These are phyloP conservation scores for Austroboletus niveus DNA, from an alignment of 1,284 basidiomycete genomes.

Conservation along the genomic window DNA sequence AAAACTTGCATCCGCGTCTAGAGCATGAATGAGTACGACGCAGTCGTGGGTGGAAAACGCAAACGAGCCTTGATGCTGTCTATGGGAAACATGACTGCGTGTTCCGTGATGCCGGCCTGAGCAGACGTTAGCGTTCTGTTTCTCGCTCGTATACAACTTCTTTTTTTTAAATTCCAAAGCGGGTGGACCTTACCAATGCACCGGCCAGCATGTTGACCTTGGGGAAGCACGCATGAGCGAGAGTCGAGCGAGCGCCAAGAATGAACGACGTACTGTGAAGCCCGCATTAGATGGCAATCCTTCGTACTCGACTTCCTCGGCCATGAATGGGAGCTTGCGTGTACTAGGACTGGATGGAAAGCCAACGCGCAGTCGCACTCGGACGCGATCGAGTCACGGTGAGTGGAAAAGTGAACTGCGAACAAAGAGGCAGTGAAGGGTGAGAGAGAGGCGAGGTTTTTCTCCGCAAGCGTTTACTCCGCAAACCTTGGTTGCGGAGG, in stretches of 20 bases:
- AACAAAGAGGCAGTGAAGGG: neutral
- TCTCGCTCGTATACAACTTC: neutral
- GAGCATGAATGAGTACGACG: slow-evolving; percentile 3
- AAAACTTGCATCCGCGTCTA: slow-evolving; percentile 99
- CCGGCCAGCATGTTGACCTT: slow-evolving; percentile 98
- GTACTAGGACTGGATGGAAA: slow-evolving; percentile 5
- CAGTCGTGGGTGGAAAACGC: neutral
- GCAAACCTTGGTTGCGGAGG: neutral
- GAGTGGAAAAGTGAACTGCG: slow-evolving; percentile 3
- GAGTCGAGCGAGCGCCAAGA: neutral
- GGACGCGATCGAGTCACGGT: neutral
- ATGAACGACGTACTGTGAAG: slow-evolving; percentile 50
- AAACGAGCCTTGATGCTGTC: slow-evolving; percentile 92
- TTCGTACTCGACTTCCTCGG: slow-evolving; percentile 76
- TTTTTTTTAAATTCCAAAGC: neutral
- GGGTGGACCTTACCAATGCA: slow-evolving; percentile 69
- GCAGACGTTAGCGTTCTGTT: neutral
- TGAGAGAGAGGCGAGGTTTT: slow-evolving; percentile 9
- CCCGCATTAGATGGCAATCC: slow-evolving; percentile 74
- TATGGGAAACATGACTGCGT: slow-evolving; percentile 98
- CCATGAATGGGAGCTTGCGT: slow-evolving; percentile 34
- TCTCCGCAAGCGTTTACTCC: slow-evolving; percentile 1
- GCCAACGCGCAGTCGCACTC: neutral
- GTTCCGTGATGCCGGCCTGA: slow-evolving; percentile 97
- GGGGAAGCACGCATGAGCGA: slow-evolving; percentile 1